Evolutionary conservation across 164 flowering plant species (phyloP).

Genomic region (Protea cynaroides): DNA sequence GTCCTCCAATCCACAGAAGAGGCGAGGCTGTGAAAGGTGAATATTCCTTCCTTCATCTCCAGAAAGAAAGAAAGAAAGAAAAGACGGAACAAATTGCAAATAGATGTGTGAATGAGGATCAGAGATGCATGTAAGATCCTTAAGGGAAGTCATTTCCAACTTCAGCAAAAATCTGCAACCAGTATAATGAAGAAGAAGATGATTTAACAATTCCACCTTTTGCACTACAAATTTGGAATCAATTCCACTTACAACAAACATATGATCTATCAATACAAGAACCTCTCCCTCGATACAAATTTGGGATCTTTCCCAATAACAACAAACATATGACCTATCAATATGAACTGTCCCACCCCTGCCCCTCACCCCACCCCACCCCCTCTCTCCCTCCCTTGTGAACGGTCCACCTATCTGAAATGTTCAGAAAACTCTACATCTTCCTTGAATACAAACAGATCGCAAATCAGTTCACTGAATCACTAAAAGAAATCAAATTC

Average conservation of each 20-base stretch:
- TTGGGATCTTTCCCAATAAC: conserved; percentile 1
- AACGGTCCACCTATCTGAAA: conserved; percentile 8
- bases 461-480: conserved; percentile 11
- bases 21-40: no score
- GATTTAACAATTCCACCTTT: background rate
- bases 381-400: conserved; percentile 1
- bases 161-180: background rate
- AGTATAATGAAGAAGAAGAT: conserved; percentile 3
- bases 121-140: no score
- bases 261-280: conserved; percentile 2
- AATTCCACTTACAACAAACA: conserved; percentile 1
- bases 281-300: conserved; percentile 4
- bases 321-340: conserved; percentile 7
- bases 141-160: no score
- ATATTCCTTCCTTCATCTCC: no score
- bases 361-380: background rate
- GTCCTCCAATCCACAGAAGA: no score
- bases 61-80: no score
- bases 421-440: conserved; percentile 16
- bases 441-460: conserved; percentile 14
- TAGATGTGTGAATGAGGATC: no score
- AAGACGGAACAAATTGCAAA: no score
- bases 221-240: conserved; percentile 8
- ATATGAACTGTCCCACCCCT: background rate
- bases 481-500: conserved; percentile 82